These are phyloP conservation scores for Trametes cubensis DNA, from an alignment of 768 basidiomycete species.

Conservation along the genomic window DNA sequence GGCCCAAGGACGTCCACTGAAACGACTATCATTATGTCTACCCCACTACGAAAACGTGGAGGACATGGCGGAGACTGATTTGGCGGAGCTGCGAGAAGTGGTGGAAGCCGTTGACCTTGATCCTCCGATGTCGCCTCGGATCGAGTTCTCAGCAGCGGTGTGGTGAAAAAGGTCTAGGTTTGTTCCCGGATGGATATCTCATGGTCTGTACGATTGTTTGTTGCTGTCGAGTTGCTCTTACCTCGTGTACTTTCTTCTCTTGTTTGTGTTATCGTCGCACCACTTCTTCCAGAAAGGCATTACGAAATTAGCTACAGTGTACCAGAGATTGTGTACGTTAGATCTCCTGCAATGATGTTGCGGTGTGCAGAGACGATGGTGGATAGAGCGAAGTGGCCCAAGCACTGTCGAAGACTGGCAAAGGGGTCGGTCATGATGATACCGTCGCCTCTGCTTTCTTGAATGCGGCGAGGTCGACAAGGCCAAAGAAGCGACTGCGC, in stretches of 20 bases:
- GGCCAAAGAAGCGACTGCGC: slow-evolving; percentile 82
- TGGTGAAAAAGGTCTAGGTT: slow-evolving; percentile 14
- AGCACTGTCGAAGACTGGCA: not conserved
- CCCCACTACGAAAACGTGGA: slow-evolving; percentile 34
- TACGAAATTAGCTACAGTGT: slow-evolving; percentile 11
- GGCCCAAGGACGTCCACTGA: slow-evolving; percentile 27
- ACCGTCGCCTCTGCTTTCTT: slow-evolving; percentile 22
- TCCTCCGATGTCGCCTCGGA: slow-evolving; percentile 19
- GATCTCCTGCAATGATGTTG: not conserved
- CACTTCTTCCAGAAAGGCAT: slow-evolving; percentile 1
- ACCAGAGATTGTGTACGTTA: slow-evolving; percentile 10
- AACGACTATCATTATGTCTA: slow-evolving; percentile 30
- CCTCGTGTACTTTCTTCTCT: not conserved
- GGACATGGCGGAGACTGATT: slow-evolving; percentile 33
- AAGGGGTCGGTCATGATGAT: slow-evolving; percentile 12
- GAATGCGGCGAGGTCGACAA: slow-evolving; percentile 62
- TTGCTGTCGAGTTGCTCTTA: not conserved
- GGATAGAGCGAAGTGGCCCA: not conserved
- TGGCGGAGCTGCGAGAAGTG: slow-evolving; percentile 29
- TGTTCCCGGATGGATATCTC: slow-evolving; percentile 1
- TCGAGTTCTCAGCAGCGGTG: slow-evolving; percentile 23
- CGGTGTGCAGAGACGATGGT: not conserved
- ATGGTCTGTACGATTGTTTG: not conserved
- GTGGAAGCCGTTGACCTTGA: slow-evolving; percentile 34
- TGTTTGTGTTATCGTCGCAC: not conserved